Conservation (phyloP, 2,329 filamentous ascomycete genomes). For the Gaeumannomyces sp. region DNA sequence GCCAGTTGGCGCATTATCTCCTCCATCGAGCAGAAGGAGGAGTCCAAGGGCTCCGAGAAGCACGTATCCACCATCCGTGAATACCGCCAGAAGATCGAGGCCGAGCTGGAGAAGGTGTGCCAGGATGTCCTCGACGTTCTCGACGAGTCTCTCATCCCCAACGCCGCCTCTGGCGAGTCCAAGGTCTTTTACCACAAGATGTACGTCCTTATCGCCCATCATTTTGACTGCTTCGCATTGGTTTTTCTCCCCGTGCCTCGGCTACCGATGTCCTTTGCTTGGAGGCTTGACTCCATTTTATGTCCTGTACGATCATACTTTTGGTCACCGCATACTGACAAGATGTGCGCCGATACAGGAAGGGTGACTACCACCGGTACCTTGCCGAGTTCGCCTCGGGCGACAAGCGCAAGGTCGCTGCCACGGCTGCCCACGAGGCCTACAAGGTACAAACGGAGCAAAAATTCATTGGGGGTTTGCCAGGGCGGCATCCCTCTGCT, state of each 20-base stretch:
- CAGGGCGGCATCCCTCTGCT: neutral
- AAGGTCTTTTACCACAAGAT: constrained; percentile 99
- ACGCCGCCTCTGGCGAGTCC: constrained; percentile 93
- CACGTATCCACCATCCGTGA: constrained; percentile 91
- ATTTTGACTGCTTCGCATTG: neutral
- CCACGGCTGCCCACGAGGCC: constrained; percentile 83
- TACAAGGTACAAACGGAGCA: constrained; percentile 70
- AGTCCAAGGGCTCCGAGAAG: constrained; percentile 95
- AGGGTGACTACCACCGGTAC: constrained; percentile 96
- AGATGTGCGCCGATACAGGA: constrained; percentile 51
- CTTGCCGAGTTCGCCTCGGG: constrained; percentile 88
- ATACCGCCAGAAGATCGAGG: constrained; percentile 98
- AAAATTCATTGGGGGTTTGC: neutral
- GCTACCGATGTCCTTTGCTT: too few species aligned
- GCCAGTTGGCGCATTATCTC: constrained; percentile 99
- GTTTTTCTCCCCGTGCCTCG: neutral
- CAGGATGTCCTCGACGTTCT: constrained; percentile 95
- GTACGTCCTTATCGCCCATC: constrained; percentile 49
- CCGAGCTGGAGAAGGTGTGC: constrained; percentile 95
- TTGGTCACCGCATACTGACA: neutral
- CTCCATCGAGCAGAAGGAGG: constrained; percentile 99
- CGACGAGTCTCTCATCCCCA: constrained; percentile 88
- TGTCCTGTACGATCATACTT: neutral
- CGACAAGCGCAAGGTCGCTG: constrained; percentile 85
- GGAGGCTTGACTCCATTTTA: too few species aligned